phyloP scores from a whole-genome alignment of 2,329 filamentous ascomycete genomes.

The Daldinia eschscholtzii region DNA sequence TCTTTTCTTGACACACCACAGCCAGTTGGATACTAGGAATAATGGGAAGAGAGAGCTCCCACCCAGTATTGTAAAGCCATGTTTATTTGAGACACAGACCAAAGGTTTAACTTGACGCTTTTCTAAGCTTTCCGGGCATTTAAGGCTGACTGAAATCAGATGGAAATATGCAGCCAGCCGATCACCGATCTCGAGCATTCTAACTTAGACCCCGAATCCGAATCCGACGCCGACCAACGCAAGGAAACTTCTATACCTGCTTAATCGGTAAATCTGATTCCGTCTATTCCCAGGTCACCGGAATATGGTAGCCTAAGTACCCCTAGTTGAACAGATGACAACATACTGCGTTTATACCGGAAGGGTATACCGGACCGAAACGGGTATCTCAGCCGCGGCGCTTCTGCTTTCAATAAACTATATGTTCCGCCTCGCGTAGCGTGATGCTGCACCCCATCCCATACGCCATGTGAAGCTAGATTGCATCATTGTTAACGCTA shows the following conservation, averaged over 20 bases:
- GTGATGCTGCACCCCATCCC: neutral
- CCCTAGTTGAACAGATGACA: neutral
- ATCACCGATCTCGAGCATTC: neutral
- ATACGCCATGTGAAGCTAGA: neutral
- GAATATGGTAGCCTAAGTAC: neutral
- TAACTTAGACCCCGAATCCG: neutral
- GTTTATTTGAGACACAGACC: too few relatives aligned
- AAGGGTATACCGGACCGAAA: neutral
- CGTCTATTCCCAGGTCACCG: neutral
- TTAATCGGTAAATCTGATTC: too few relatives aligned
- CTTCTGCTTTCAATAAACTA: neutral
- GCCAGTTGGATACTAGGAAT: neutral
- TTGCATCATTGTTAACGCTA: neutral
- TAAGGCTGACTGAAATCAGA: too few relatives aligned
- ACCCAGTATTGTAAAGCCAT: neutral
- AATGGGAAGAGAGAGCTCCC: neutral
- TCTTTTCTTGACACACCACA: neutral
- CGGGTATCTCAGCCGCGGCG: neutral
- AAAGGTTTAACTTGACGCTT: neutral
- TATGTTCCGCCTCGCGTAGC: neutral
- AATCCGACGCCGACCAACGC: neutral
- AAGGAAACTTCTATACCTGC: neutral
- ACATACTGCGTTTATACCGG: neutral
- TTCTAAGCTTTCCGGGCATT: neutral
- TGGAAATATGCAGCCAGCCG: neutral